Percentiles rank a stretch among this genome's conserved stretches.
Evolutionary conservation across 2,329 filamentous ascomycete species (phyloP).

Genomic region (Nannizziopsis arthrosporioides): DNA sequence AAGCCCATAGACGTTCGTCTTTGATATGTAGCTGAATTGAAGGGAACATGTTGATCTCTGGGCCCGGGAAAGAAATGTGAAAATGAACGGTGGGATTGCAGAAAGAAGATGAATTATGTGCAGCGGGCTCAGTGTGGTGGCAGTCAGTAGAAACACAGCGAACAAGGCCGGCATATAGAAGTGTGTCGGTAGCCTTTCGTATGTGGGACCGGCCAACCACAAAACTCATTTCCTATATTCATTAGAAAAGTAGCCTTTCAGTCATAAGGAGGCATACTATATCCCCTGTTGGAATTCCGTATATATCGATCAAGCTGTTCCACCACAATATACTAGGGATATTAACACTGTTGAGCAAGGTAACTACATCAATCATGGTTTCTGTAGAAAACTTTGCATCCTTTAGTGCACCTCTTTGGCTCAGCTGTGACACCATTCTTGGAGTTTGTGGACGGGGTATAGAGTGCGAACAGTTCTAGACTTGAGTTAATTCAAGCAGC

Average conservation of each 20-base stretch:
- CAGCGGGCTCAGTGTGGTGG: neutral
- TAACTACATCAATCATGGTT: neutral
- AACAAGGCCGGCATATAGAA: neutral
- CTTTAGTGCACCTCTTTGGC: neutral
- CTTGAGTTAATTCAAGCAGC: too few species aligned
- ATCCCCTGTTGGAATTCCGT: conserved; percentile 3
- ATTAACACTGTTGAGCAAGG: neutral
- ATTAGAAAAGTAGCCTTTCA: neutral
- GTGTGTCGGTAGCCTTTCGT: neutral
- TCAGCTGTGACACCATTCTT: neutral
- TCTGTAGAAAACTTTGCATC: neutral
- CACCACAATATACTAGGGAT: neutral
- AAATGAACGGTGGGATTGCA: conserved; percentile 3
- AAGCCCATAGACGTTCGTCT: conserved; percentile 1
- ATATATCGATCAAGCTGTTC: conserved; percentile 2
- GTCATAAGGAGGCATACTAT: neutral
- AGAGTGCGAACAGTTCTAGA: too few species aligned
- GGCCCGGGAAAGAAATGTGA: neutral
- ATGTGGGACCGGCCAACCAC: neutral
- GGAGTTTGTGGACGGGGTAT: neutral
- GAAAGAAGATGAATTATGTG: neutral
- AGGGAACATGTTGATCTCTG: neutral
- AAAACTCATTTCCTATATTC: conserved; percentile 3
- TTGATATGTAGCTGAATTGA: conserved; percentile 3
- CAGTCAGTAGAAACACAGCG: neutral